Conservation (phyloP, 140 eudicot species). For the Stevia rebaudiana region DNA sequence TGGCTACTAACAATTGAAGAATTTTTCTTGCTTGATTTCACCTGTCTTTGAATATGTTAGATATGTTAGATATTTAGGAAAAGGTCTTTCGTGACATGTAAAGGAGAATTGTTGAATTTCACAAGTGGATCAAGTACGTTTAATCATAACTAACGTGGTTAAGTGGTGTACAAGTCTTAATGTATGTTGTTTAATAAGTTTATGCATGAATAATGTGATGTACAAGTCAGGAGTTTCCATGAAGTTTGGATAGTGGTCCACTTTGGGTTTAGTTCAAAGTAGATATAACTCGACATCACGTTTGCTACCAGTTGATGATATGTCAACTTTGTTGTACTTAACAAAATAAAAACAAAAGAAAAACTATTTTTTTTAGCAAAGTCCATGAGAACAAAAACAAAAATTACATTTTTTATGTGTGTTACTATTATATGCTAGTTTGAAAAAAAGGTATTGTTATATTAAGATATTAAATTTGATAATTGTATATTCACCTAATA, state of each 20-base stretch:
- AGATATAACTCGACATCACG: conserved; percentile 9
- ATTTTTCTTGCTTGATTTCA: background rate
- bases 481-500: background rate
- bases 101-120: background rate
- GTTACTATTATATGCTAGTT: background rate
- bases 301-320: background rate
- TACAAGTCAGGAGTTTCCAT: background rate
- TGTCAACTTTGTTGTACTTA: conserved; percentile 15
- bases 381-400: background rate
- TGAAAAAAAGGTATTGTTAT: background rate
- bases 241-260: conserved; percentile 20
- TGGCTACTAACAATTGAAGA: background rate
- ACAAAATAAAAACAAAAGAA: background rate
- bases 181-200: conserved; percentile 1
- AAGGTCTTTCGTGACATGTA: background rate
- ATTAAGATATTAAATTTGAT: background rate
- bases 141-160: background rate
- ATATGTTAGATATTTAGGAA: background rate
- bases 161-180: background rate
- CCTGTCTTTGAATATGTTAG: background rate
- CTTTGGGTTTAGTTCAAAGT: conserved; percentile 16
- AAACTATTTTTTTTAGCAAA: background rate
- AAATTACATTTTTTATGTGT: background rate
- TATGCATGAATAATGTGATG: background rate
- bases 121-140: background rate